Base-by-base conservation (phyloP, 768 basidiomycete species). In the Harrya chromipes region DNA sequence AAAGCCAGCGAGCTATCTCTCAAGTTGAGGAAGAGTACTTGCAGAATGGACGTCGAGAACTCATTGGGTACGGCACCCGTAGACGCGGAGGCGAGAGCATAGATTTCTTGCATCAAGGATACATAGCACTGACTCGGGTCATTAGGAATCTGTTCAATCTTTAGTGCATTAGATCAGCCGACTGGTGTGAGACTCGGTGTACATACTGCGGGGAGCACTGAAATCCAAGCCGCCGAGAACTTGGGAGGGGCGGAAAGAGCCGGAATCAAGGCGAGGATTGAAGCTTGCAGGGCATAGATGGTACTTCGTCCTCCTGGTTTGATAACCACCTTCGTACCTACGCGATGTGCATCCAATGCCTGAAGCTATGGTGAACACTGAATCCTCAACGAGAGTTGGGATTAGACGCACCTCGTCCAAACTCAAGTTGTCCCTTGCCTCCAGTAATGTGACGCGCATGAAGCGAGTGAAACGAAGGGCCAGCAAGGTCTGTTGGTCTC, bases 1-100 rank as follows among this genome's bases (percentile, higher is more conserved):
- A 99, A 95, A 0, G 83, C 74, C 12, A 97, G 71, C 0, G 87
- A 75, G 46, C 85, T 85, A 26, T 85, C 80, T 44, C 78, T 81
- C 12, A 95, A 71, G 49, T 75, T 80, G 27, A 77, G 68, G 61
- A 97, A 91, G 4, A 94, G 69, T 0, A 74, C 63, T 48, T 76
- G 79, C 20, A 93, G 75, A 41, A 94, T 66, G 14, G 72, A 69
- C 1, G 76, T 72, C 0, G 87, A 76, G 8, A 91, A 66, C 13
- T 44, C 50, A 20, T 50, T 53, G 4, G 74, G 64, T 1, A 75
- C 70, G 11, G 76, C 64, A 0, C 76, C 62, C 7, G 76, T 65
- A 5, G 81, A 77, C 1, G 75, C 72, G 57, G 85, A 91, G 7
- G 82, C 82, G 17, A 90, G 60, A 16, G 60, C 66, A 69, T 97